Percentiles rank a stretch among this genome's conserved stretches.
Conservation (phyloP, 2,329 filamentous ascomycete genomes). For the Ophiocordyceps camponoti-saundersi region DNA sequence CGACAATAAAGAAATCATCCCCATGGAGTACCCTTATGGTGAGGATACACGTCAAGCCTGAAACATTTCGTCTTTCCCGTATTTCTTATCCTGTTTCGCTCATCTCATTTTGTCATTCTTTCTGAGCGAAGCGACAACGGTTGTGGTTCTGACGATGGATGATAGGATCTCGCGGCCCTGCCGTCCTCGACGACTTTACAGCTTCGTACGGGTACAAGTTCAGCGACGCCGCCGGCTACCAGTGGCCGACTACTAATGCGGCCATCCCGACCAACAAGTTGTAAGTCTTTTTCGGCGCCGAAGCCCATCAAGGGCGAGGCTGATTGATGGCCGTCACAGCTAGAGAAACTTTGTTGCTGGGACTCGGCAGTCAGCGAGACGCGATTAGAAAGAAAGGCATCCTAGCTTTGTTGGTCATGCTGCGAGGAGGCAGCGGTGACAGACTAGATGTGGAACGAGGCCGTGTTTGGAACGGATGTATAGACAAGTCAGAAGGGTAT, state of each 20-base stretch:
- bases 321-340: background rate
- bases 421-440: background rate
- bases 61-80: background rate
- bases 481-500: background rate
- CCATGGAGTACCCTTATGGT: slow-evolving; percentile 99
- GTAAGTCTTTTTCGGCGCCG: slow-evolving; percentile 33
- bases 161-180: slow-evolving; percentile 83
- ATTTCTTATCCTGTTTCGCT: background rate
- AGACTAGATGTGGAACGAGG: background rate
- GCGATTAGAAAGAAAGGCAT: background rate
- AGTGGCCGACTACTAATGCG: slow-evolving; percentile 72
- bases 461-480: background rate
- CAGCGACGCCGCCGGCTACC: slow-evolving; percentile 87
- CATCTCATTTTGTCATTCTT: too few species aligned
- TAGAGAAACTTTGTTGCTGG: background rate
- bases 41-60: slow-evolving; percentile 25
- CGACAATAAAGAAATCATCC: slow-evolving; percentile 97
- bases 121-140: background rate
- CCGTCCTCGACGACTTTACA: slow-evolving; percentile 94
- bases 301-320: background rate
- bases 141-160: background rate
- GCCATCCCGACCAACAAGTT: slow-evolving; percentile 53
- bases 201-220: slow-evolving; percentile 98
- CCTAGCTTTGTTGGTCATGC: background rate
- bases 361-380: background rate